phyloP scores from a whole-genome alignment of 352 stramenopile species.

The Globisporangium uncinulatum region DNA sequence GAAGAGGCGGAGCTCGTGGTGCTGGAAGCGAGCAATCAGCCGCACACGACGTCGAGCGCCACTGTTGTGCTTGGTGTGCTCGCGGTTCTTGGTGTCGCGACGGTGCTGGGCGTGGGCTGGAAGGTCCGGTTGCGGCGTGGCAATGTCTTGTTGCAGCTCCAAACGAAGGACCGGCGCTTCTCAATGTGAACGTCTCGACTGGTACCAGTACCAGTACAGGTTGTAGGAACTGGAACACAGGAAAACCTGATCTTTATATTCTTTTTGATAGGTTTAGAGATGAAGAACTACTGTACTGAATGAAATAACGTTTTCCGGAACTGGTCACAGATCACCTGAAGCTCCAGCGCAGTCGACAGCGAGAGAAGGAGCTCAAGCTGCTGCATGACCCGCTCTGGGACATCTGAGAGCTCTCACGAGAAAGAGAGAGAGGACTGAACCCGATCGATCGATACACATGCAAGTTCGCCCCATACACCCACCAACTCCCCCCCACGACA shows the following conservation, averaged over 20 bases:
- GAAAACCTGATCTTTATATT: no score
- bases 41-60: background rate
- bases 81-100: background rate
- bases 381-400: conserved; percentile 73
- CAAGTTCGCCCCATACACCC: background rate
- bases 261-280: no score
- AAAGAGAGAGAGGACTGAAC: conserved; percentile 3
- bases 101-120: background rate
- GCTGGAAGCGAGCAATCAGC: background rate
- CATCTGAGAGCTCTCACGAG: conserved; percentile 11
- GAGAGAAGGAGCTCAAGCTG: conserved; percentile 59
- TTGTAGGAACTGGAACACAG: no score
- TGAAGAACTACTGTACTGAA: no score
- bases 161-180: conserved; percentile 6
- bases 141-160: background rate
- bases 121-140: background rate
- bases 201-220: no score
- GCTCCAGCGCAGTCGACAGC: conserved; percentile 60
- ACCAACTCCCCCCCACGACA: no score
- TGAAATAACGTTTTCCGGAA: no score
- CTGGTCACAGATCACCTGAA: no score
- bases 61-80: background rate
- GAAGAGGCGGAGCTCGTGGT: conserved; percentile 27
- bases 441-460: background rate
- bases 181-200: background rate